phyloP scores from a whole-genome alignment of 2,329 filamentous ascomycete species.

The Colletotrichum neosansevieriae region DNA sequence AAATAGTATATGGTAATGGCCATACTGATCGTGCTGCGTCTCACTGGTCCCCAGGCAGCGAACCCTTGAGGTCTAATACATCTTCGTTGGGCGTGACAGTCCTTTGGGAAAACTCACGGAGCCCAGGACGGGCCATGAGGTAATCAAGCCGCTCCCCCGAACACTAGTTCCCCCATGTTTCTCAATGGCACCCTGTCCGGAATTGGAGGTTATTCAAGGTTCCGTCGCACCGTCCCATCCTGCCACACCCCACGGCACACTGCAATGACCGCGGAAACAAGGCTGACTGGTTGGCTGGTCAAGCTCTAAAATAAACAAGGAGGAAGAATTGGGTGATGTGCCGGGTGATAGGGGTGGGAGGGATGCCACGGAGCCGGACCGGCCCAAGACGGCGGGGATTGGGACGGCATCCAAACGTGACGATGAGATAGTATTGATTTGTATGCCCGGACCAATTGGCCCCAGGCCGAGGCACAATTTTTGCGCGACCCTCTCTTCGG shows the following conservation, averaged over 20 bases:
- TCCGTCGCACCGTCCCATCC: constrained; percentile 26
- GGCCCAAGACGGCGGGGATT: constrained; percentile 33
- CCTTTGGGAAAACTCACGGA: constrained; percentile 11
- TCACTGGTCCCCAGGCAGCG: constrained; percentile 24
- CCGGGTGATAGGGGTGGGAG: constrained; percentile 1
- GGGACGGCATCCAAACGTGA: constrained; percentile 25
- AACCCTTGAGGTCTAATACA: constrained; percentile 24
- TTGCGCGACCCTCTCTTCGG: constrained; percentile 26
- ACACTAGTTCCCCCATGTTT: not conserved
- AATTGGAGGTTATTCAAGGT: constrained; percentile 19
- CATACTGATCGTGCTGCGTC: constrained; percentile 28
- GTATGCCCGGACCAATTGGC: constrained; percentile 27
- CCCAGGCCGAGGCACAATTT: constrained; percentile 29
- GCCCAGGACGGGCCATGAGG: not conserved
- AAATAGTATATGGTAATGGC: constrained; percentile 24
- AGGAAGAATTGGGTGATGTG: constrained; percentile 3
- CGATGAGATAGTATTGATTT: constrained; percentile 12
- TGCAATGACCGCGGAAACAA: not conserved
- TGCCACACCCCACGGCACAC: constrained; percentile 2
- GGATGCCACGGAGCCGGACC: constrained; percentile 32
- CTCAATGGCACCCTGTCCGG: constrained; percentile 17
- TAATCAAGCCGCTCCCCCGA: constrained; percentile 5
- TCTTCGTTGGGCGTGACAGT: constrained; percentile 22
- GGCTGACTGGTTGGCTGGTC: not conserved
- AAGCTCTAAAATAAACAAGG: not conserved